phyloP scores from a whole-genome alignment of 2,329 filamentous ascomycete genomes.

The Pestalotiopsis sp. region DNA sequence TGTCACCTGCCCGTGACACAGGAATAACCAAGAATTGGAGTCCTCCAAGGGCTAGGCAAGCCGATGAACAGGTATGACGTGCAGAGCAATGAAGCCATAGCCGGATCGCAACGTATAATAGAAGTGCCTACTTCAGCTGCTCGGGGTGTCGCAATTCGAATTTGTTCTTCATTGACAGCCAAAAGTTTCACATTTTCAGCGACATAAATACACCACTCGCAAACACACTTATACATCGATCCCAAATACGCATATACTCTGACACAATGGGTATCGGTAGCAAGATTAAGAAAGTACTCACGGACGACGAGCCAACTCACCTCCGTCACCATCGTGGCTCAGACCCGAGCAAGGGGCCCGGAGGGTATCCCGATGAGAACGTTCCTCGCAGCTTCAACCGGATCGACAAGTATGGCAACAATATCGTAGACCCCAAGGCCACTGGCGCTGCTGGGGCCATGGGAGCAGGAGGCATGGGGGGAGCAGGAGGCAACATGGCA shows the following conservation, averaged over 20 bases:
- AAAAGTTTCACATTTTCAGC: neutral
- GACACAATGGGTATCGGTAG: slow-evolving; percentile 23
- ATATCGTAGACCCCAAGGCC: neutral
- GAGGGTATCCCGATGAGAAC: slow-evolving; percentile 19
- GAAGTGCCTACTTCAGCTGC: neutral
- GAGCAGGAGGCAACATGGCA: neutral
- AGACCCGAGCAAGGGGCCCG: slow-evolving; percentile 14
- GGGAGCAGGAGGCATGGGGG: neutral
- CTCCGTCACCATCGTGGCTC: neutral
- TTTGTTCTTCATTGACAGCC: neutral
- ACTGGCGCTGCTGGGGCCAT: slow-evolving; percentile 4
- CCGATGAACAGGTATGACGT: neutral
- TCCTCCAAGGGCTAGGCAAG: too few species aligned
- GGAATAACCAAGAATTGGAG: neutral
- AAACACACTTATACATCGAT: neutral
- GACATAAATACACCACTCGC: neutral
- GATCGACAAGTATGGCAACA: slow-evolving; percentile 2
- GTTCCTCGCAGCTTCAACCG: slow-evolving; percentile 17
- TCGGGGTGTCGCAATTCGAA: neutral
- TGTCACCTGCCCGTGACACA: neutral
- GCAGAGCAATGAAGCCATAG: neutral
- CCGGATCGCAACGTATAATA: neutral
- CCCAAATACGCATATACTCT: neutral
- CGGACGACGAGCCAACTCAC: slow-evolving; percentile 16
- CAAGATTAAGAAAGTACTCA: slow-evolving; percentile 26